These are phyloP conservation scores for Arachis monticola DNA, from an alignment of 331 rosid genomes.

Conservation along the genomic window DNA sequence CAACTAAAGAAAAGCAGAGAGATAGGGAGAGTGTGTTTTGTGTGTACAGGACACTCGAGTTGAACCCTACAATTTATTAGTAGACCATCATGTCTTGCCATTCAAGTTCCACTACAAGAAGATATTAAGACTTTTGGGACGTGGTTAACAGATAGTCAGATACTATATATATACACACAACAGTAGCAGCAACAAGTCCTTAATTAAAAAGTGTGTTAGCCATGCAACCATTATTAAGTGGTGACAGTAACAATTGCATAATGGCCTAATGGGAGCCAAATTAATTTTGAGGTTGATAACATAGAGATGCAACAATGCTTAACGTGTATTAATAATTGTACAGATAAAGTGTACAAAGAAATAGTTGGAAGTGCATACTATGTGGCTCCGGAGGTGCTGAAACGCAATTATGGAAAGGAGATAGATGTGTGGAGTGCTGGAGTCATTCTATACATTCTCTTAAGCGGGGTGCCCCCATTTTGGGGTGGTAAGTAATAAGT, in stretches of 20 bases:
- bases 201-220: background rate
- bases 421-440: slow-evolving; percentile 97
- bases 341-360: slow-evolving; percentile 75
- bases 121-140: background rate
- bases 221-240: background rate
- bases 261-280: background rate
- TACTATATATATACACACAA: background rate
- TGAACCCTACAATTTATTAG: slow-evolving; percentile 31
- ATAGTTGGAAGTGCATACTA: slow-evolving; percentile 92
- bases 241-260: background rate
- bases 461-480: slow-evolving; percentile 89
- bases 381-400: slow-evolving; percentile 90
- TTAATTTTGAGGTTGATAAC: background rate
- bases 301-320: background rate
- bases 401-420: slow-evolving; percentile 80
- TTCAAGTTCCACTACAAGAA: slow-evolving; percentile 1
- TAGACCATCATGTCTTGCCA: background rate
- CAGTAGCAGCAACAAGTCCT: background rate
- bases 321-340: background rate
- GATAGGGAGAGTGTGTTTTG: slow-evolving; percentile 10
- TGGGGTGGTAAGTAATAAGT: slow-evolving; percentile 68
- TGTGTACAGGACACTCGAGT: slow-evolving; percentile 1
- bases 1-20: slow-evolving; percentile 21
- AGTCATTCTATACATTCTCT: slow-evolving; percentile 78
- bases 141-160: background rate